These are phyloP conservation scores for Bryoglossum gracile DNA, from an alignment of 495 filamentous ascomycete species.

Conservation along the genomic window DNA sequence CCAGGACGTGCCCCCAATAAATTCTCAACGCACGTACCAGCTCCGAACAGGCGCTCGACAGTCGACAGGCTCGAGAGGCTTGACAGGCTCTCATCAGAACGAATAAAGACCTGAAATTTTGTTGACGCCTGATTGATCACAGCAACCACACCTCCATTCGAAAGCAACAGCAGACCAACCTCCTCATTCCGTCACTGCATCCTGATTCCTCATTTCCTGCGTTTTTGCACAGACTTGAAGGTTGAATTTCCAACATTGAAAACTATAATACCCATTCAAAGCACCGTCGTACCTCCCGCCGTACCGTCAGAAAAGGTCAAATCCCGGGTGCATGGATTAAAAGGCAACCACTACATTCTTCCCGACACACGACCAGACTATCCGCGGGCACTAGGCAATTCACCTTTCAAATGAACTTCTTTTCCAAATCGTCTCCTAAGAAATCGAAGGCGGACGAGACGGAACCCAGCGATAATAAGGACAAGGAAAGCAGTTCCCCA, in stretches of 20 bases:
- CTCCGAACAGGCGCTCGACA: too few species aligned
- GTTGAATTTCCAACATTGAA: not conserved
- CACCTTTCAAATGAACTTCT: constrained; percentile 46
- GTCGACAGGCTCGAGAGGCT: too few species aligned
- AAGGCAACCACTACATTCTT: constrained; percentile 14
- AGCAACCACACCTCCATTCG: too few species aligned
- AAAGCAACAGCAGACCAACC: too few species aligned
- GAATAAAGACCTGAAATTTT: too few species aligned
- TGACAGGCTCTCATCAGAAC: too few species aligned
- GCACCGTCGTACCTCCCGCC: not conserved
- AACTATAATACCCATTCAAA: not conserved
- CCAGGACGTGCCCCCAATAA: too few species aligned
- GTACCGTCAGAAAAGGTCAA: not conserved
- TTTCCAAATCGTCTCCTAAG: constrained; percentile 48
- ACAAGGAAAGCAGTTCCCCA: constrained; percentile 22
- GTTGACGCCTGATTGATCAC: too few species aligned
- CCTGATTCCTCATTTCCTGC: too few species aligned
- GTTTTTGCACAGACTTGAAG: too few species aligned
- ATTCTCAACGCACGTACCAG: too few species aligned
- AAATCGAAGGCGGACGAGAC: constrained; percentile 46
- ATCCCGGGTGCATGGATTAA: constrained; percentile 20
- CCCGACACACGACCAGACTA: constrained; percentile 7
- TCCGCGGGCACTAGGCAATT: constrained; percentile 11
- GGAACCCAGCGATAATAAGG: constrained; percentile 38
- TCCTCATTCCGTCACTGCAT: too few species aligned